Percentiles rank a stretch among this genome's conserved stretches.
Evolutionary conservation across 2,329 filamentous ascomycete genomes (phyloP).

Genomic region (Fusarium sp.): DNA sequence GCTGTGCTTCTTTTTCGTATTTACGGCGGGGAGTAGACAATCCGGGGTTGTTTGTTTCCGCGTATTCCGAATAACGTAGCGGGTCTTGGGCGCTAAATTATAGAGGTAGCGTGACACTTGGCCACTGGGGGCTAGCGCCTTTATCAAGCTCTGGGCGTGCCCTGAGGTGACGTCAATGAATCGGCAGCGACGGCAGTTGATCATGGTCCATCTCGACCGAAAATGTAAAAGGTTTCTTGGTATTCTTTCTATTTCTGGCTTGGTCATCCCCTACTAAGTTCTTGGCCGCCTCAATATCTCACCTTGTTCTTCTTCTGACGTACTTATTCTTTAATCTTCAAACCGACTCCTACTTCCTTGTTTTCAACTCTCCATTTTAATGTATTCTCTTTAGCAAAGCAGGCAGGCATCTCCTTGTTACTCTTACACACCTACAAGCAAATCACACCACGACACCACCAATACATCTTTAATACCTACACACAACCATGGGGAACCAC

Average conservation of each 20-base stretch:
- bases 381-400: constrained; percentile 9
- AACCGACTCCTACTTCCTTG: constrained; percentile 11
- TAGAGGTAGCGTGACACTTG: constrained; percentile 25
- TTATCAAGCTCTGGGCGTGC: not conserved
- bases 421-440: constrained; percentile 6
- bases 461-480: constrained; percentile 1
- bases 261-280: constrained; percentile 13
- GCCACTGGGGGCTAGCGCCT: not conserved
- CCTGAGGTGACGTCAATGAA: constrained; percentile 41
- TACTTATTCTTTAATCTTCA: constrained; percentile 6
- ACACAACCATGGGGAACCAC: constrained; percentile 65
- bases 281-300: constrained; percentile 19
- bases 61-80: constrained; percentile 16
- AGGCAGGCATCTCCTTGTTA: constrained; percentile 7
- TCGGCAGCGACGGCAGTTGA: constrained; percentile 40
- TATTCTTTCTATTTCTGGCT: constrained; percentile 22
- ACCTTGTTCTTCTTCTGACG: constrained; percentile 35
- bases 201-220: constrained; percentile 31
- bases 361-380: constrained; percentile 13
- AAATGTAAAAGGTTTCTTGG: constrained; percentile 9
- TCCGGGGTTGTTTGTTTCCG: constrained; percentile 14
- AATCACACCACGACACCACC: constrained; percentile 9
- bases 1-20: constrained; percentile 3
- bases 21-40: not conserved
- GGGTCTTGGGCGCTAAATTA: constrained; percentile 26